phyloP scores from a whole-genome alignment of 2,329 filamentous ascomycete genomes.

The Monilinia aucupariae region DNA sequence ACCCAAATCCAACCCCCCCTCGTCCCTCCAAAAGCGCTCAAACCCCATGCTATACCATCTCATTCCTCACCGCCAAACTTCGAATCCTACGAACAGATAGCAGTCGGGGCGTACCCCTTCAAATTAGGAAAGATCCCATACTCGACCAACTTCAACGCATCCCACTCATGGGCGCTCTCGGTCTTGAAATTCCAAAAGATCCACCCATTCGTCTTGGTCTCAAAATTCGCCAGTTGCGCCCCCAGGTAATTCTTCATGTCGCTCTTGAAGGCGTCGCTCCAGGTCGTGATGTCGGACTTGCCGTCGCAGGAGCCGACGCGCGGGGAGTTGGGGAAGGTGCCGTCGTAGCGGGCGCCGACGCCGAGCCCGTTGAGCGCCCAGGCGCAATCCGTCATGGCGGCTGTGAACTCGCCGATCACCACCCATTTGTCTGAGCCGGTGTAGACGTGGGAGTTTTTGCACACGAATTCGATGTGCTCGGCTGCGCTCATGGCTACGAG shows the following conservation, averaged over 20 bases:
- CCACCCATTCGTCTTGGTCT: constrained; percentile 48
- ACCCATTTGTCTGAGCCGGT: constrained; percentile 56
- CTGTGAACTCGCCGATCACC: constrained; percentile 65
- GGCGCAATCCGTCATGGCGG: constrained; percentile 58
- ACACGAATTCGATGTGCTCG: constrained; percentile 52
- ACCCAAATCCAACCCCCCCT: too few species aligned
- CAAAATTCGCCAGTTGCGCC: constrained; percentile 49
- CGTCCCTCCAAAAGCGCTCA: not conserved
- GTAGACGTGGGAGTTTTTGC: constrained; percentile 47
- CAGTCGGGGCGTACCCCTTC: not conserved
- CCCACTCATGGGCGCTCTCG: constrained; percentile 48
- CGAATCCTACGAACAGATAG: constrained; percentile 3
- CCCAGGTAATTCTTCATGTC: constrained; percentile 49
- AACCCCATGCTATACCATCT: too few species aligned
- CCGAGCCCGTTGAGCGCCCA: constrained; percentile 50
- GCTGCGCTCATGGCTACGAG: constrained; percentile 46
- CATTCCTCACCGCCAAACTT: not conserved
- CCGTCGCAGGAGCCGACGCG: constrained; percentile 50
- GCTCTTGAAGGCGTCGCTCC: constrained; percentile 40
- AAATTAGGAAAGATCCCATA: constrained; percentile 46
- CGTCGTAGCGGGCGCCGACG: constrained; percentile 53
- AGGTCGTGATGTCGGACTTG: constrained; percentile 45
- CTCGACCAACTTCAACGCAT: constrained; percentile 45
- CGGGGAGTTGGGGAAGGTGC: constrained; percentile 43
- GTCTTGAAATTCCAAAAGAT: constrained; percentile 57